A percentile compares a stretch with the other conserved stretches of the same genome.
phyloP scores from a whole-genome alignment of 2,329 filamentous ascomycete species.

The Alternaria metachromatica region DNA sequence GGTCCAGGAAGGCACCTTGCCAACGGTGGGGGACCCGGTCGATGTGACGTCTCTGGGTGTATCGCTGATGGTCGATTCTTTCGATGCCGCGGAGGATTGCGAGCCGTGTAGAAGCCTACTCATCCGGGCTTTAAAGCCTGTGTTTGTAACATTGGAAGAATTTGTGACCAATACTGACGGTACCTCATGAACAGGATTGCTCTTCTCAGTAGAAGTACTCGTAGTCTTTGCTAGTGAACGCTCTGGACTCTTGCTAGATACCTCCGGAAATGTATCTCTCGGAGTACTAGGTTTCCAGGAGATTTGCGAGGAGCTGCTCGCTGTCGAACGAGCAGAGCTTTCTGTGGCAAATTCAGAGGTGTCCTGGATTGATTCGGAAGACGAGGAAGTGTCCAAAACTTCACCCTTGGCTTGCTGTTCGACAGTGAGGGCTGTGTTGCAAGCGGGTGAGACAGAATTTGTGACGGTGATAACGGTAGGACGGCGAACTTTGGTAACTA shows the following conservation, averaged over 20 bases:
- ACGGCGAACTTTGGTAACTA: neutral
- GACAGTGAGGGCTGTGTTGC: neutral
- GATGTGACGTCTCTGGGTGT: neutral
- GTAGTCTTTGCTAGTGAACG: neutral
- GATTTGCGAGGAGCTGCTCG: neutral
- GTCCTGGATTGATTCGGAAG: neutral
- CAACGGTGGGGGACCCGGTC: neutral
- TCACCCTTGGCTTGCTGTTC: neutral
- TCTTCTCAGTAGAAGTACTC: neutral
- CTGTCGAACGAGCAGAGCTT: neutral
- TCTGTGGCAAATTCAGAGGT: neutral
- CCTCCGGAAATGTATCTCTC: neutral
- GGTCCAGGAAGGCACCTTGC: neutral
- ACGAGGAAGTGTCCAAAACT: neutral
- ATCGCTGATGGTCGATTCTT: neutral
- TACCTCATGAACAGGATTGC: too few species aligned
- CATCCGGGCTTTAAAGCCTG: neutral
- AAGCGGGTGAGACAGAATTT: neutral
- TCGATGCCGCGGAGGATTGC: neutral
- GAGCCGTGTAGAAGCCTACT: neutral
- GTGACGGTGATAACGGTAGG: neutral
- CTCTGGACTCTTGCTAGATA: neutral
- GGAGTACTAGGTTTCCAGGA: neutral
- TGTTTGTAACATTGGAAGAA: neutral
- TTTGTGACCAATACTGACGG: neutral